Base-by-base conservation (phyloP, 73 alveolate species). In the Tetrahymena elliotti region DNA sequence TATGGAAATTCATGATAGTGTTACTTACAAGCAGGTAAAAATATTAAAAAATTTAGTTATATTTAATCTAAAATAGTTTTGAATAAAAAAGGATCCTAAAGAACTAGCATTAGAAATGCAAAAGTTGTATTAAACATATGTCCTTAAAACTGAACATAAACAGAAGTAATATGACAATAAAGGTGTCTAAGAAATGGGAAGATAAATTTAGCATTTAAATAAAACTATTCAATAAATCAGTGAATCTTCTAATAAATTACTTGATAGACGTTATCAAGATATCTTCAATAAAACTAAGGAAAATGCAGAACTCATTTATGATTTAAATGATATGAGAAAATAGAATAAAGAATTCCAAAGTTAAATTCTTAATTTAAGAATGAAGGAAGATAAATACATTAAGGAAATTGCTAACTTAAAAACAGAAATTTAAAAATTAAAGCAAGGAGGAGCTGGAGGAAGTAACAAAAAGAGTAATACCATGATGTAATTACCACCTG, bases 91-190 rank as follows among this genome's bases (percentile, higher is more conserved):
- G 88, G 88, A 68, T 68, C 88, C 88, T 24, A 37, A 94, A 93
- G 96, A 94, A 20, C 97, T 98, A 95, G 97, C 95, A 8, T 83
- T 96, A 18, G 99, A 98, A 11, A 96, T 98, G 93, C 96, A 97
- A 95, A 95, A 96, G 13, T 97, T 98, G 1, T 97, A 97, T 93
- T 95, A 97, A 93, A 97, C 96, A 94, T 98, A 98, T 94, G 99
- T 98, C 35, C 94, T 96, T 95, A 93, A 96, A 38, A 84, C 97
- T 41, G 98, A 98, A 24, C 96, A 97, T 52, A 98, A 98, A 47
- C 93, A 97, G 96, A 97, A 97, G 88, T 93, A 98, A 94, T 97
- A 98, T 88, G 99, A 98, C 96, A 98, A 98, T 18, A 98, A 98
- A 82, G 96, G 98, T 27, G 93, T 98, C 22, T 98, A 98, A 88